phyloP scores from a whole-genome alignment of 106 monocot genomes.

The Acorus gramineus region DNA sequence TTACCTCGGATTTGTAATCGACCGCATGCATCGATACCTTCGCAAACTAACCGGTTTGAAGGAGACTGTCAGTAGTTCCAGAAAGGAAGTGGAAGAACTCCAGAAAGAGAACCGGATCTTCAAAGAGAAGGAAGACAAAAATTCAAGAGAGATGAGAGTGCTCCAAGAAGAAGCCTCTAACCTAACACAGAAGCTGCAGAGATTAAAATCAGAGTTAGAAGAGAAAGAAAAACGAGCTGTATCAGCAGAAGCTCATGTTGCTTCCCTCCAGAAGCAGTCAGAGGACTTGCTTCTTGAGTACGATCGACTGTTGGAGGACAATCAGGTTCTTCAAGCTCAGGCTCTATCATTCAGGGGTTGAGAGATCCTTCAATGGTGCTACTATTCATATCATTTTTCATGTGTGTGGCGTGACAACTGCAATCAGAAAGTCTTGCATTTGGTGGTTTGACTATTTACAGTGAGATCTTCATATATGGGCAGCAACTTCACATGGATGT shows the following conservation, averaged over 20 bases:
- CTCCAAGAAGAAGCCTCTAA: conserved; percentile 35
- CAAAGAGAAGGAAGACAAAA: conserved; percentile 46
- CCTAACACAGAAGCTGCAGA: conserved; percentile 40
- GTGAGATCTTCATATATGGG: too few relatives aligned
- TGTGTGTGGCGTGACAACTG: too few relatives aligned
- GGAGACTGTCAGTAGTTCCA: conserved; percentile 31
- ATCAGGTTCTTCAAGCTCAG: conserved; percentile 73
- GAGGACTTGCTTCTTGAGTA: conserved; percentile 89
- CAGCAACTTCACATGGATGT: too few relatives aligned
- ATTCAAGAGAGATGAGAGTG: conserved; percentile 27
- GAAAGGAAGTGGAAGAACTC: conserved; percentile 51
- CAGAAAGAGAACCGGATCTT: conserved; percentile 37
- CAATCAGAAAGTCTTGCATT: too few relatives aligned
- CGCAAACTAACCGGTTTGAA: conserved; percentile 39
- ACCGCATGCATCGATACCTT: conserved; percentile 73
- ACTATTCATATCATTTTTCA: too few relatives aligned
- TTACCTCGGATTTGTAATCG: conserved; percentile 81
- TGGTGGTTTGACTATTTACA: too few relatives aligned
- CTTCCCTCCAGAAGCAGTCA: conserved; percentile 60
- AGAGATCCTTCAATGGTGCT: background rate
- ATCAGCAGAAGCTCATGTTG: conserved; percentile 65
- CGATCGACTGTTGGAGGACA: conserved; percentile 78
- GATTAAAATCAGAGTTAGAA: conserved; percentile 28
- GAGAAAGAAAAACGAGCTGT: conserved; percentile 34
- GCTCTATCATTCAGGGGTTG: conserved; percentile 38